Evolutionary conservation across 2,329 filamentous ascomycete genomes (phyloP).

Genomic region (Colletotrichum tanaceti): DNA sequence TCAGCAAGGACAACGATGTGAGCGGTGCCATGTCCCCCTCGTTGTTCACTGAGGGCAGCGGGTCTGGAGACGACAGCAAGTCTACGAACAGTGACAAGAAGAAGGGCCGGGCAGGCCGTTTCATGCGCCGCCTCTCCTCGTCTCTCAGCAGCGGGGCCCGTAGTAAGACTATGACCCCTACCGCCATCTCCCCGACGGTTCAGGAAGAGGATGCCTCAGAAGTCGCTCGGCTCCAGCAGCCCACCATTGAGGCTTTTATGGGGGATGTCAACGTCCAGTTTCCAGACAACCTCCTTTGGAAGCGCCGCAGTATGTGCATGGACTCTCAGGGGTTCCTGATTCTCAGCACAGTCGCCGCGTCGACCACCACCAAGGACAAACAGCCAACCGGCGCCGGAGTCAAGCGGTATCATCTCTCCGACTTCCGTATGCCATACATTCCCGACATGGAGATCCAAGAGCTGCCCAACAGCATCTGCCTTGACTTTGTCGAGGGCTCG

Average conservation of each 20-base stretch:
- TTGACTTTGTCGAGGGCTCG: conserved; percentile 71
- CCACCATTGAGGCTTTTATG: conserved; percentile 72
- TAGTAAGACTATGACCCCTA: conserved; percentile 57
- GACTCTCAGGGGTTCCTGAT: conserved; percentile 87
- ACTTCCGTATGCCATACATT: conserved; percentile 82
- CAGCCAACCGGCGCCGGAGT: conserved; percentile 61
- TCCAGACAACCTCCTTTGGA: conserved; percentile 95
- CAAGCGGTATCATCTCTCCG: conserved; percentile 86
- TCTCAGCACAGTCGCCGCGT: conserved; percentile 70
- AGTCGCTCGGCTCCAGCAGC: conserved; percentile 48
- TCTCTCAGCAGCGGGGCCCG: conserved; percentile 60
- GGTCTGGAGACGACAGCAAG: conserved; percentile 61
- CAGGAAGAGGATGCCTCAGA: conserved; percentile 60
- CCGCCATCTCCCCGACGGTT: conserved; percentile 62
- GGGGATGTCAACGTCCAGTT: conserved; percentile 98
- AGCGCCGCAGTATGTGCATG: conserved; percentile 87
- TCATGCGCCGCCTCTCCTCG: conserved; percentile 69
- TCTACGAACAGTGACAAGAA: conserved; percentile 57
- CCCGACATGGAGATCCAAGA: conserved; percentile 95
- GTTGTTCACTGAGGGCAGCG: conserved; percentile 57
- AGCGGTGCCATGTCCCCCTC: conserved; percentile 53
- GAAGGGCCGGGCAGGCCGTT: conserved; percentile 64
- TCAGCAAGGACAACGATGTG: conserved; percentile 56
- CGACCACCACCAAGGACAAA: conserved; percentile 64
- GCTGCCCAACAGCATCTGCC: conserved; percentile 82